Evolutionary conservation across 1,284 basidiomycete genomes (phyloP).

Genomic region (Cryptococcus maquisensis): DNA sequence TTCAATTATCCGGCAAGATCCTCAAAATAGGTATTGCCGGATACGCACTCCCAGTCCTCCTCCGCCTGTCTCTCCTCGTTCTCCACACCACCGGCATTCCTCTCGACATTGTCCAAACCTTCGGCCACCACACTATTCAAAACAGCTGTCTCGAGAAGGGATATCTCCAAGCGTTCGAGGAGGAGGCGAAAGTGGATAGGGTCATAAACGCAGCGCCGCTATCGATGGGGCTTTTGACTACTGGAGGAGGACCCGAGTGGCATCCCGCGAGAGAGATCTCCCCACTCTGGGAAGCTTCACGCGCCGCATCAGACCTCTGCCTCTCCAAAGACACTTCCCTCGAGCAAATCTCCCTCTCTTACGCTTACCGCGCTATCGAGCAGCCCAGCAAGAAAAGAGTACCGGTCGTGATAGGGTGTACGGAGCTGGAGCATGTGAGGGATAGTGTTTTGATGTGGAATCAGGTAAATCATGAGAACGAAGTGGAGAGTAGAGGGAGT

Average conservation of each 20-base stretch:
- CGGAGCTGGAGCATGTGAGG: constrained; percentile 67
- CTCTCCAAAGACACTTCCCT: constrained; percentile 48
- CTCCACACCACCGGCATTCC: constrained; percentile 56
- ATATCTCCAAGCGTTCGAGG: constrained; percentile 61
- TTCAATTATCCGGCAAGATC: constrained; percentile 75
- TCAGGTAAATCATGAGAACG: constrained; percentile 51
- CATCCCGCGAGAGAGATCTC: constrained; percentile 62
- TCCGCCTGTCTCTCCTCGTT: constrained; percentile 75
- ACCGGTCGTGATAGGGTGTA: constrained; percentile 72
- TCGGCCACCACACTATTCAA: constrained; percentile 82
- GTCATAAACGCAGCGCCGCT: constrained; percentile 84
- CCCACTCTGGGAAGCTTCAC: constrained; percentile 17
- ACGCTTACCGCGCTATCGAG: constrained; percentile 57
- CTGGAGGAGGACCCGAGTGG: constrained; percentile 65
- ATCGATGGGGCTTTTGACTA: constrained; percentile 82
- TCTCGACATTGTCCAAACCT: constrained; percentile 75
- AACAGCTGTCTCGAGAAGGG: constrained; percentile 60
- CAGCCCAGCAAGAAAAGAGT: constrained; percentile 45
- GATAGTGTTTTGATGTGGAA: constrained; percentile 65
- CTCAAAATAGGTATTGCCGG: constrained; percentile 77
- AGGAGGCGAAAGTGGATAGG: constrained; percentile 61
- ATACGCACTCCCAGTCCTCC: constrained; percentile 81
- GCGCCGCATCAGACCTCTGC: constrained; percentile 26
- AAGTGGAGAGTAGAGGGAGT: constrained; percentile 51
- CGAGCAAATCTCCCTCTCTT: constrained; percentile 68